Conservation (phyloP, 1,139 yeast species). For the Trichomonascaceae sp. region DNA sequence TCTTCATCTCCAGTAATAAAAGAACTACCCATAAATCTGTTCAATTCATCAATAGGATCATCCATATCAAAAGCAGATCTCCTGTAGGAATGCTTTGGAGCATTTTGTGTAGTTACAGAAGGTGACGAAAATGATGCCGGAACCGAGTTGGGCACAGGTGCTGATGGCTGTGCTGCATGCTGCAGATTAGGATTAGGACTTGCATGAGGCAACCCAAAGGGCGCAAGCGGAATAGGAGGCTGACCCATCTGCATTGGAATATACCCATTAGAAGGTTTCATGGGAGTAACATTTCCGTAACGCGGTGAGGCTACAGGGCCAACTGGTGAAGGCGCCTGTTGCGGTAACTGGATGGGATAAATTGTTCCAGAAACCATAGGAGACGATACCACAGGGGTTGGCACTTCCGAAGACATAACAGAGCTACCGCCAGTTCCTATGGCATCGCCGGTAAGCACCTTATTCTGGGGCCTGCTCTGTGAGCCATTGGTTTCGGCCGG, state of each 20-base stretch:
- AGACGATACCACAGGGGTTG: conserved; percentile 2
- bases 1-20: conserved; percentile 22
- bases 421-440: not conserved
- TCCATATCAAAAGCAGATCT: conserved; percentile 7
- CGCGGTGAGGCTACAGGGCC: not conserved
- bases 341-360: conserved; percentile 6
- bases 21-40: conserved; percentile 23
- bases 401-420: conserved; percentile 3
- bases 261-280: conserved; percentile 2
- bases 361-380: not conserved
- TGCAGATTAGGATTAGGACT: conserved; percentile 6
- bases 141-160: not conserved
- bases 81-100: not conserved
- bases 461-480: not conserved
- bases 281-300: conserved; percentile 3
- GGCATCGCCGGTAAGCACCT: conserved; percentile 2
- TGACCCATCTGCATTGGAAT: conserved; percentile 2
- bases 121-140: not conserved
- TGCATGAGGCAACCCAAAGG: conserved; percentile 5
- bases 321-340: conserved; percentile 8
- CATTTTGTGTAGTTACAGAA: conserved; percentile 3
- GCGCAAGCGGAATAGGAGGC: conserved; percentile 4
- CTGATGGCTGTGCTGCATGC: conserved; percentile 2
- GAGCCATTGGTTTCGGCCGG: not conserved
- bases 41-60: conserved; percentile 19